A percentile compares a stretch with the other conserved stretches of the same genome.
Conservation (phyloP, 345 rosid species). For the Euphorbia peplus region DNA sequence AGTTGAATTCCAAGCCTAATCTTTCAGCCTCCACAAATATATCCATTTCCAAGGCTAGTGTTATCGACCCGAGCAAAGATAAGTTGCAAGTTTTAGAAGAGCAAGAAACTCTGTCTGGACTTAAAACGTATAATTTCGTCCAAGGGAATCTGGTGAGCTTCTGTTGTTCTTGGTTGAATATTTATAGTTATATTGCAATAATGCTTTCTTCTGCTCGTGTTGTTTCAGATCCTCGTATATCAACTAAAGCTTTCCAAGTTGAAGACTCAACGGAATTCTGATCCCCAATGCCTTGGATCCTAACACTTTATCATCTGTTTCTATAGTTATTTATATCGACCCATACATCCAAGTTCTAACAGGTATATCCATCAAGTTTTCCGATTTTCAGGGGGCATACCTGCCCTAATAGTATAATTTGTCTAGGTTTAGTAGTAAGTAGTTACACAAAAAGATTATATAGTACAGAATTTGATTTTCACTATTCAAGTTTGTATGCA, state of each 20-base stretch:
- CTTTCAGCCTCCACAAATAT: conserved; percentile 12
- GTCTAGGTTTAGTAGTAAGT: background rate
- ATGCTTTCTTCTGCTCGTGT: background rate
- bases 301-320: background rate
- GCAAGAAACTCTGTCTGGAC: conserved; percentile 39
- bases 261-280: conserved; percentile 3
- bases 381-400: background rate
- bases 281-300: conserved; percentile 7
- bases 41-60: conserved; percentile 3
- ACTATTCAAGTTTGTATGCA: too few species aligned
- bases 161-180: background rate
- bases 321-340: conserved; percentile 2
- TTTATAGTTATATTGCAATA: background rate
- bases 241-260: conserved; percentile 23
- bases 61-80: conserved; percentile 31
- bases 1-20: conserved; percentile 24
- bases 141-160: conserved; percentile 43
- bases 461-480: too few species aligned
- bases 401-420: background rate
- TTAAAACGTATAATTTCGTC: conserved; percentile 18
- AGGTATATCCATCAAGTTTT: conserved; percentile 10
- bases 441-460: too few species aligned
- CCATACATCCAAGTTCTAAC: background rate
- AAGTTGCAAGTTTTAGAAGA: conserved; percentile 37
- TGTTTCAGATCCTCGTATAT: conserved; percentile 43